Conservation (phyloP, 108 stramenopile genomes). For the Cyclotella choctawhatcheeana region DNA sequence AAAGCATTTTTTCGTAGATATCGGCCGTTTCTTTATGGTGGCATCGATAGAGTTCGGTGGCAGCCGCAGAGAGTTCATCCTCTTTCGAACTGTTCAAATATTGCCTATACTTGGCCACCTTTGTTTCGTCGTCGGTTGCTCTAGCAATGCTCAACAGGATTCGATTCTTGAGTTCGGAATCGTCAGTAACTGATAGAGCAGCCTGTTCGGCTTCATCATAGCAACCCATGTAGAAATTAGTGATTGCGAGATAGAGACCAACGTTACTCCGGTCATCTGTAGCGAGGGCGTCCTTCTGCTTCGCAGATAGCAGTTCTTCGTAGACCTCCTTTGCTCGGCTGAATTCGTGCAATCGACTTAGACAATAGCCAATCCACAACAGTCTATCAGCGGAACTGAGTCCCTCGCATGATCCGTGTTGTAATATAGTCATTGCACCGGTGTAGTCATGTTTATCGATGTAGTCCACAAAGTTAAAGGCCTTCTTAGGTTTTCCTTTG, state of each 20-base stretch:
- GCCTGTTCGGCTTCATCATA: slow-evolving; percentile 59
- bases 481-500: background rate
- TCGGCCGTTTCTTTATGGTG: slow-evolving; percentile 88
- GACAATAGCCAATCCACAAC: slow-evolving; percentile 79
- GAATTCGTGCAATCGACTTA: slow-evolving; percentile 75
- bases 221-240: slow-evolving; percentile 69
- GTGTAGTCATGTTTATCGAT: slow-evolving; percentile 75
- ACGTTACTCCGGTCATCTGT: slow-evolving; percentile 44
- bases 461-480: slow-evolving; percentile 48
- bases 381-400: slow-evolving; percentile 34
- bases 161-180: slow-evolving; percentile 69
- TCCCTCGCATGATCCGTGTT: slow-evolving; percentile 53
- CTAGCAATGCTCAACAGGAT: slow-evolving; percentile 78
- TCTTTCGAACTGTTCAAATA: slow-evolving; percentile 70
- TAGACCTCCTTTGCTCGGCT: slow-evolving; percentile 64
- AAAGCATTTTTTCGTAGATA: slow-evolving; percentile 77
- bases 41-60: slow-evolving; percentile 78
- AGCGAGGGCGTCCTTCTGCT: slow-evolving; percentile 18
- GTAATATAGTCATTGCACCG: slow-evolving; percentile 82
- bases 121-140: slow-evolving; percentile 71
- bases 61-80: slow-evolving; percentile 84
- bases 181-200: slow-evolving; percentile 31
- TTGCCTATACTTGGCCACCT: slow-evolving; percentile 77
- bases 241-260: slow-evolving; percentile 68
- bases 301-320: slow-evolving; percentile 46